Percentiles rank a stretch among this genome's conserved stretches.
Evolutionary conservation across 805 yeast genomes (phyloP).

Genomic region (Torulaspora delbrueckii): DNA sequence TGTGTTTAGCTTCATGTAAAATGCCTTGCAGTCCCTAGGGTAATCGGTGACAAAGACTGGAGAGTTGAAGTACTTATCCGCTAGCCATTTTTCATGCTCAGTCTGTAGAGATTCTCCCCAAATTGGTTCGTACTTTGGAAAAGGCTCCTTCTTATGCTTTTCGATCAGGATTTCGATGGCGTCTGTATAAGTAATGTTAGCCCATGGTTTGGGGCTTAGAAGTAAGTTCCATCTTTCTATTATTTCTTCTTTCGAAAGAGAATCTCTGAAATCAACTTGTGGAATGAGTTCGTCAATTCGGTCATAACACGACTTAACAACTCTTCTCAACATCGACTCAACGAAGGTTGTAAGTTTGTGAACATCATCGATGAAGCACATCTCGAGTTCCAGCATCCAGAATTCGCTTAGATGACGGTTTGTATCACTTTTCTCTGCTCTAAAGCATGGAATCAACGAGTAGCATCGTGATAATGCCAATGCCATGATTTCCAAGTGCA

Average conservation of each 20-base stretch:
- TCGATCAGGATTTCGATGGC: conserved; percentile 56
- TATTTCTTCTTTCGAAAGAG: conserved; percentile 30
- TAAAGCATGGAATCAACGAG: conserved; percentile 85
- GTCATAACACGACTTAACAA: conserved; percentile 35
- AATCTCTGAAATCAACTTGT: conserved; percentile 12
- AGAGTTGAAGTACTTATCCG: conserved; percentile 57
- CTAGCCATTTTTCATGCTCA: conserved; percentile 89
- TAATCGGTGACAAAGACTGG: conserved; percentile 91
- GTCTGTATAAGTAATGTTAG: conserved; percentile 64
- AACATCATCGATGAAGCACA: conserved; percentile 59
- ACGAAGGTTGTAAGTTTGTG: conserved; percentile 58
- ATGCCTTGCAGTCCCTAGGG: conserved; percentile 75
- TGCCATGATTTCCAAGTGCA: conserved; percentile 80
- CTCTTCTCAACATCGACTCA: conserved; percentile 62
- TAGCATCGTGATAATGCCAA: conserved; percentile 75
- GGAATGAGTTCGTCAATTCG: conserved; percentile 26
- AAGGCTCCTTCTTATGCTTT: conserved; percentile 32
- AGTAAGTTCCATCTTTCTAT: conserved; percentile 56
- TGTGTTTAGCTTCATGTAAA: conserved; percentile 71
- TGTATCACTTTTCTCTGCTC: conserved; percentile 92
- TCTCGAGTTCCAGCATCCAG: conserved; percentile 96
- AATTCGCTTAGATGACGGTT: conserved; percentile 89
- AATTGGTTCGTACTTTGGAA: conserved; percentile 40
- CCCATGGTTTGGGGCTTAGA: conserved; percentile 50
- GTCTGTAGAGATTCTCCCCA: conserved; percentile 76